These are phyloP conservation scores for Talaromyces thailandensis DNA, from an alignment of 495 filamentous ascomycete species.

Conservation along the genomic window DNA sequence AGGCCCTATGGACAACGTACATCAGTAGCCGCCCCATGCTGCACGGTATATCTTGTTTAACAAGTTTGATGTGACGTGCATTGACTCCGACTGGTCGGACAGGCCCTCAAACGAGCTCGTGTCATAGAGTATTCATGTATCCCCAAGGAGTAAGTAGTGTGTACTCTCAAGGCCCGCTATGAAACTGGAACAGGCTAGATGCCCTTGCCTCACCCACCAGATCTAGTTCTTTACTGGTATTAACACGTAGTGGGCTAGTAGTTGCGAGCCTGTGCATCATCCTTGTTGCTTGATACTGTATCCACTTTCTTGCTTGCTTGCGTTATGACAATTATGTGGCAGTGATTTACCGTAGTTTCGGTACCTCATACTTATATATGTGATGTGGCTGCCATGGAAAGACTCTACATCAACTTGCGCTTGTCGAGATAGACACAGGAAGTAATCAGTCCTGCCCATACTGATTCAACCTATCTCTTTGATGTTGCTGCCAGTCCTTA, in stretches of 20 bases:
- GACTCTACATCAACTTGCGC: background rate
- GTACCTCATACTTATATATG: background rate
- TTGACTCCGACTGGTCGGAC: background rate
- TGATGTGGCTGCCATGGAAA: background rate
- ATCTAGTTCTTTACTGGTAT: background rate
- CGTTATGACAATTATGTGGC: background rate
- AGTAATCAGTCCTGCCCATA: background rate
- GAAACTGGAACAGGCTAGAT: background rate
- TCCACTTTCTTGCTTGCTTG: background rate
- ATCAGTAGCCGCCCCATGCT: background rate
- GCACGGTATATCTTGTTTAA: background rate
- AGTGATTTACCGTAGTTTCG: background rate
- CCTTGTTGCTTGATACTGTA: background rate
- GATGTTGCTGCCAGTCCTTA: conserved; percentile 1
- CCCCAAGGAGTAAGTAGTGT: background rate
- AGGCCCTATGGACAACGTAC: background rate
- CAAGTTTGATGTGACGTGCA: background rate
- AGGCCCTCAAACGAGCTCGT: background rate
- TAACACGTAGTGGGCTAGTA: background rate
- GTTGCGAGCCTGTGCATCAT: background rate
- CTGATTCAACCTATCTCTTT: background rate
- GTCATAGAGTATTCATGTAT: background rate
- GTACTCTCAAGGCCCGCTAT: background rate
- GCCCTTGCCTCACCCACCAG: background rate
- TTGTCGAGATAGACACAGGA: background rate